Conservation (phyloP, 208 protist species). For the Strigomonas galati region DNA sequence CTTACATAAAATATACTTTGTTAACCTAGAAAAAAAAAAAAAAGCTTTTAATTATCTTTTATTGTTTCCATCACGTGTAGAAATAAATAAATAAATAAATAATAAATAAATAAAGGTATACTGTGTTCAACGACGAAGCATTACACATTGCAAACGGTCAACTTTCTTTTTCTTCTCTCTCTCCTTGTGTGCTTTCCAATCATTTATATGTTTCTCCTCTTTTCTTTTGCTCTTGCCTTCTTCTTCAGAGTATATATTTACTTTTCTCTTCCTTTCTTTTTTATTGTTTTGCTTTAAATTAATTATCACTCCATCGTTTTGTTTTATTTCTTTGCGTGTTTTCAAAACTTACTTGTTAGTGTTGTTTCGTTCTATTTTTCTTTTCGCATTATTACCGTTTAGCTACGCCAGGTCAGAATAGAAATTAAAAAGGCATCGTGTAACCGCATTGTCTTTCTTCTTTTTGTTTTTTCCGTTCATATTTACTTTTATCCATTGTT, state of each 20-base stretch:
- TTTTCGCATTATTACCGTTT: constrained; percentile 4
- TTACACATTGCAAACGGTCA: background rate
- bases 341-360: background rate
- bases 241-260: constrained; percentile 12
- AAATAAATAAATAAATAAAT: constrained; percentile 11
- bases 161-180: constrained; percentile 16
- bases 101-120: background rate
- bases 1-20: background rate
- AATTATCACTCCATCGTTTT: background rate
- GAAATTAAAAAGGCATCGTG: too few relatives aligned
- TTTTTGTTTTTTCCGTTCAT: constrained; percentile 4
- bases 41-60: background rate
- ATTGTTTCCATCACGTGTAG: too few relatives aligned
- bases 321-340: background rate
- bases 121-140: background rate
- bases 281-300: background rate
- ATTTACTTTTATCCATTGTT: background rate
- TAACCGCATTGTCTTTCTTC: constrained; percentile 3
- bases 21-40: constrained; percentile 18
- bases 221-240: constrained; percentile 17
- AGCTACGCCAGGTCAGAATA: background rate
- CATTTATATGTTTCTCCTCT: background rate
- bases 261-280: constrained; percentile 6
- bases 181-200: background rate
- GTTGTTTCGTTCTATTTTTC: background rate